Evolutionary conservation across 305 asterid species (phyloP).

Genomic region (Fraxinus latifolia): DNA sequence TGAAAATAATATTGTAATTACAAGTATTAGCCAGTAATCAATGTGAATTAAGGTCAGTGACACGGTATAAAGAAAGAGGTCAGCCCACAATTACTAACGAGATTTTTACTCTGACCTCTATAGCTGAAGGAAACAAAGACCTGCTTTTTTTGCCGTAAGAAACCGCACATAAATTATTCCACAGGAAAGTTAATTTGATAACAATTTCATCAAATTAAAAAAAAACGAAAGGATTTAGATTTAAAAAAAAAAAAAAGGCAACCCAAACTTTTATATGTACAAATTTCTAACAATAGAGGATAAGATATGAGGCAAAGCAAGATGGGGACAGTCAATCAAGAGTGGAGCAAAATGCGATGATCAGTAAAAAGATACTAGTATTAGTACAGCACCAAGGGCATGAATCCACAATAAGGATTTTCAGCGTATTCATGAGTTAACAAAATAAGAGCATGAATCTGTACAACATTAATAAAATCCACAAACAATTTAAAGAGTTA

Average conservation of each 20-base stretch:
- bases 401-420: background rate
- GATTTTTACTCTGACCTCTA: background rate
- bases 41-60: background rate
- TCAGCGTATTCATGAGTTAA: background rate
- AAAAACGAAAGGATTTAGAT: background rate
- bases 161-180: background rate
- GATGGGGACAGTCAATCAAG: background rate
- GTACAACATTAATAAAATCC: background rate
- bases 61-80: slow-evolving; percentile 1
- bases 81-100: background rate
- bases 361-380: background rate
- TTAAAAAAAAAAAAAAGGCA: background rate
- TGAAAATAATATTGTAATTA: background rate
- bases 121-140: background rate
- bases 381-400: background rate
- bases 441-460: background rate
- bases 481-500: background rate
- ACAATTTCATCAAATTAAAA: too few species aligned
- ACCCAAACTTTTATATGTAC: background rate
- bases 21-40: background rate
- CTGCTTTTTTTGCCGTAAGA: background rate
- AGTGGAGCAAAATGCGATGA: background rate
- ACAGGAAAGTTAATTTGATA: background rate
- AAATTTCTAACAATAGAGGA: background rate
- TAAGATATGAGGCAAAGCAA: background rate